Conservation (phyloP, 169 alveolate genomes). For the Plasmodium yoelii region DNA sequence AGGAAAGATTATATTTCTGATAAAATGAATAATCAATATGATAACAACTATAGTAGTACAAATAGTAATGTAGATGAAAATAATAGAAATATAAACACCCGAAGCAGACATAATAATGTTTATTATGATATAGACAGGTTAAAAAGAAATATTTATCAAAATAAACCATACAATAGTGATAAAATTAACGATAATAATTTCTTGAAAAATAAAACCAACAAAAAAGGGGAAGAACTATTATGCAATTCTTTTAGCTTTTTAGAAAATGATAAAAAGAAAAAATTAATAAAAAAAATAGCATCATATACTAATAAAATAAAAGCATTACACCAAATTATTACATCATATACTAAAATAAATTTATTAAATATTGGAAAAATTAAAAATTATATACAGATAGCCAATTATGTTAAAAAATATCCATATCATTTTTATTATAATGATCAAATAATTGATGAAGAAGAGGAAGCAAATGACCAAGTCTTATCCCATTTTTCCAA, state of each 20-base stretch:
- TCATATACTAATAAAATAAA: constrained; percentile 9
- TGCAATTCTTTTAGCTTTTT: neutral
- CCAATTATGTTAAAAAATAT: constrained; percentile 5
- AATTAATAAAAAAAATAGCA: constrained; percentile 13
- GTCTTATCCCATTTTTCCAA: no score
- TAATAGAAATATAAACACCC: neutral
- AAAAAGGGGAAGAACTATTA: neutral
- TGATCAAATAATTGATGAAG: constrained; percentile 1
- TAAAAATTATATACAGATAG: constrained; percentile 5
- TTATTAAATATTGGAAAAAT: neutral
- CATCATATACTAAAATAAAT: constrained; percentile 12
- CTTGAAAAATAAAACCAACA: neutral
- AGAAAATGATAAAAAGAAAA: constrained; percentile 10
- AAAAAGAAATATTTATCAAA: no score
- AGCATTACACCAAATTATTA: constrained; percentile 12
- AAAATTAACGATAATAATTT: no score
- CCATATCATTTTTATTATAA: constrained; percentile 6
- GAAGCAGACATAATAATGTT: neutral
- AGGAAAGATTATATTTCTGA: neutral
- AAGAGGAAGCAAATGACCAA: neutral
- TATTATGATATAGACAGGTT: no score
- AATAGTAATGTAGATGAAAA: neutral
- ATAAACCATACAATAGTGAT: no score
- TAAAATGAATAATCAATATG: neutral
- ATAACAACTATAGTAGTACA: neutral